A percentile compares a stretch with the other conserved stretches of the same genome.
Evolutionary conservation across 208 protist species (phyloP).

Genomic region (Porcisia deanei): DNA sequence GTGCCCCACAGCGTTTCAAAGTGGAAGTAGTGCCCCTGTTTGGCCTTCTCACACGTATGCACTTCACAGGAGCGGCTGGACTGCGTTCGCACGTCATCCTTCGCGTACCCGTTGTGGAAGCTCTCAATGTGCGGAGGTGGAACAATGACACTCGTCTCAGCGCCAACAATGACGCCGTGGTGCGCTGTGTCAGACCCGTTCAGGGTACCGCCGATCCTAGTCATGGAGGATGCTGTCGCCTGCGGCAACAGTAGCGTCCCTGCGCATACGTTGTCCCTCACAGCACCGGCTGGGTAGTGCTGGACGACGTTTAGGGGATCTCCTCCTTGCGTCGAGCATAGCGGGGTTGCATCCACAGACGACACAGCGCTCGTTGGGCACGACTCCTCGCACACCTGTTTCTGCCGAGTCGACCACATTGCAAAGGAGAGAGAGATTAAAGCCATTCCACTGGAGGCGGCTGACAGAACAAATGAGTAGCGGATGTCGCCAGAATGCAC

Average conservation of each 20-base stretch:
- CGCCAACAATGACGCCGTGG: constrained; percentile 10
- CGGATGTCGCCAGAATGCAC: constrained; percentile 36
- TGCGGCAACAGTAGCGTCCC: constrained; percentile 12
- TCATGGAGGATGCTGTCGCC: not conserved
- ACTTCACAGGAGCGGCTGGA: constrained; percentile 4
- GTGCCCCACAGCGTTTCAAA: constrained; percentile 39
- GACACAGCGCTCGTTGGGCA: constrained; percentile 17
- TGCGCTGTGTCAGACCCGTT: not conserved
- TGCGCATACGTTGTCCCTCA: not conserved
- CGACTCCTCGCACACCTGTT: constrained; percentile 22
- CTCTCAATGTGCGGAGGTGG: not conserved
- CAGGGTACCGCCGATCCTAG: not conserved
- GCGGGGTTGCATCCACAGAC: constrained; percentile 8
- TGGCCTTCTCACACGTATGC: constrained; percentile 14
- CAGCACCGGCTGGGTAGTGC: not conserved
- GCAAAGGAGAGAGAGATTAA: constrained; percentile 36
- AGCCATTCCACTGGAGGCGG: constrained; percentile 32
- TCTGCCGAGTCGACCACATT: constrained; percentile 17
- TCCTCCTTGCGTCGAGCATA: constrained; percentile 10
- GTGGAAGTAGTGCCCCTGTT: constrained; percentile 30
- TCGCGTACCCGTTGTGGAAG: not conserved
- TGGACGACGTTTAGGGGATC: not conserved
- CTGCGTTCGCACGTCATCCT: not conserved
- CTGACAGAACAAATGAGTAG: constrained; percentile 64
- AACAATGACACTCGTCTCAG: constrained; percentile 10